Percentiles rank a stretch among this genome's conserved stretches.
Evolutionary conservation across 805 yeast genomes (phyloP).

Genomic region (Teunomyces cretensis): DNA sequence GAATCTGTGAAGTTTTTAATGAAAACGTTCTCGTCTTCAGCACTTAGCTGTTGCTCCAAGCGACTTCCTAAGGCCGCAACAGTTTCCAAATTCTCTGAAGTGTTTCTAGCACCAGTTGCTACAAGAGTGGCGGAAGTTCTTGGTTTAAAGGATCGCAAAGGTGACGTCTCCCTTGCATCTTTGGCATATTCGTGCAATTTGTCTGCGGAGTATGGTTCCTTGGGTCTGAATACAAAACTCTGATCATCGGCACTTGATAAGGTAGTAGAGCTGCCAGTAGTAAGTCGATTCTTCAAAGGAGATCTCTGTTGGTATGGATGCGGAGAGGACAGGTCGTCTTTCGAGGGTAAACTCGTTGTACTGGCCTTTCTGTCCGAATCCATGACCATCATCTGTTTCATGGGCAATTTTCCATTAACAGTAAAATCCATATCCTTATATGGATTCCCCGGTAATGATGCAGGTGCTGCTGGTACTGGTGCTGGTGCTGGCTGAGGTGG

Average conservation of each 20-base stretch:
- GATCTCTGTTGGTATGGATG: constrained; percentile 13
- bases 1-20: constrained; percentile 3
- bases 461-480: constrained; percentile 7
- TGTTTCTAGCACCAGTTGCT: constrained; percentile 15
- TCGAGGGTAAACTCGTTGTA: constrained; percentile 6
- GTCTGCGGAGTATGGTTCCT: constrained; percentile 10
- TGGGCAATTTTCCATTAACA: constrained; percentile 41
- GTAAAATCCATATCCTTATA: constrained; percentile 42
- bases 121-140: constrained; percentile 2
- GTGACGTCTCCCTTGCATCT: constrained; percentile 19
- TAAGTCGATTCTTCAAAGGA: constrained; percentile 5
- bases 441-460: constrained; percentile 11
- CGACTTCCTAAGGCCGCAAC: constrained; percentile 26
- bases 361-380: constrained; percentile 19
- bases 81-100: constrained; percentile 24
- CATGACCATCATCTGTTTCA: constrained; percentile 43
- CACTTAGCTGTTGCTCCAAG: constrained; percentile 20
- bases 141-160: constrained; percentile 21
- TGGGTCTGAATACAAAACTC: constrained; percentile 15
- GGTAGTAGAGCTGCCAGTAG: neutral
- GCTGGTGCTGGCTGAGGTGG: constrained; percentile 17
- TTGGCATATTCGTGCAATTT: constrained; percentile 24
- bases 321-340: neutral
- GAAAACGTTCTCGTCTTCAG: neutral
- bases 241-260: constrained; percentile 11